These are phyloP conservation scores for Hypoxylon sp. DNA, from an alignment of 2,329 filamentous ascomycete genomes.

Conservation along the genomic window DNA sequence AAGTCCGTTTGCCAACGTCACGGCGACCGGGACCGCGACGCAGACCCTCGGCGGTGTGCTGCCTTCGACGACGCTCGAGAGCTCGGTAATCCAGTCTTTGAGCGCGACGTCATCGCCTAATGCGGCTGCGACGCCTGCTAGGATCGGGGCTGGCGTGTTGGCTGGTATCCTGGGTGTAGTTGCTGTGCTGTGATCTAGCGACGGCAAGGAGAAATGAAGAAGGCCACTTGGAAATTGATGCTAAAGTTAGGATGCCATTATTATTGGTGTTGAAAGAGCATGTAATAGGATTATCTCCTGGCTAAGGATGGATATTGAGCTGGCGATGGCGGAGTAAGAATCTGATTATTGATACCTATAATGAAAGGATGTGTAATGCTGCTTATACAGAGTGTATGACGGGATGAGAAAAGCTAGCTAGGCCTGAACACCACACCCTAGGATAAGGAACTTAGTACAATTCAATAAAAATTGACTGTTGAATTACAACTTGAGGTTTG, in stretches of 20 bases:
- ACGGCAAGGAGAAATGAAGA: not conserved
- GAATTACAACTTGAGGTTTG: not conserved
- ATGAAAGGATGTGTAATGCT: not conserved
- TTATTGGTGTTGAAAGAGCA: not conserved
- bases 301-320: slow-evolving; percentile 1
- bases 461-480: slow-evolving; percentile 1
- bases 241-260: not conserved
- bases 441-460: not conserved
- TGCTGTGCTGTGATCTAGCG: slow-evolving; percentile 41
- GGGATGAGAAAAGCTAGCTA: not conserved
- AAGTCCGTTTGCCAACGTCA: slow-evolving; percentile 24
- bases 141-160: slow-evolving; percentile 42
- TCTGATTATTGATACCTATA: slow-evolving; percentile 21
- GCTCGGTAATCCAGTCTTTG: slow-evolving; percentile 26
- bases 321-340: slow-evolving; percentile 15
- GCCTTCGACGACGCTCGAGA: slow-evolving; percentile 24
- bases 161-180: slow-evolving; percentile 46
- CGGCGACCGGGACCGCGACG: slow-evolving; percentile 25
- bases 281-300: slow-evolving; percentile 2
- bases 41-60: slow-evolving; percentile 29
- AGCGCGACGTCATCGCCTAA: slow-evolving; percentile 25
- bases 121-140: slow-evolving; percentile 39
- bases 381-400: not conserved
- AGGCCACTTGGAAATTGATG: not conserved
- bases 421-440: not conserved